These are phyloP conservation scores for Fusarium chuoi DNA, from an alignment of 2,329 filamentous ascomycete species.

Conservation along the genomic window DNA sequence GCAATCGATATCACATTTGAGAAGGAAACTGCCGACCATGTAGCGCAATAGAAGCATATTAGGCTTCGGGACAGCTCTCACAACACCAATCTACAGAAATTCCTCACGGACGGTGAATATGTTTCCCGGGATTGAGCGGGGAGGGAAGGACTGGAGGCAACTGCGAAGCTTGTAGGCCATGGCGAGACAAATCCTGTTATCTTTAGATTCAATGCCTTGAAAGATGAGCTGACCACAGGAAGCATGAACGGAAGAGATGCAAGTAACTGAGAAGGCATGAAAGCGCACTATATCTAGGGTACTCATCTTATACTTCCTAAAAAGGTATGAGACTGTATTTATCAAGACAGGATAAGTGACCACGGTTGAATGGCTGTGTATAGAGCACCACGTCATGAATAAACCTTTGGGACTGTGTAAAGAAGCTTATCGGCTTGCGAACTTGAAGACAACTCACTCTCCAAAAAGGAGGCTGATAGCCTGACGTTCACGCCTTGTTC, in stretches of 20 bases:
- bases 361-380: not conserved
- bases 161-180: not conserved
- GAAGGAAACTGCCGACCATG: not conserved
- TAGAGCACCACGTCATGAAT: not conserved
- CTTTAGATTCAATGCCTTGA: no score
- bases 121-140: not conserved
- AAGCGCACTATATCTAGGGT: not conserved
- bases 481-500: no score
- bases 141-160: not conserved
- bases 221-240: not conserved
- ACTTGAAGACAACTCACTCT: not conserved
- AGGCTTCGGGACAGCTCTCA: not conserved
- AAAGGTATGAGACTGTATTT: not conserved
- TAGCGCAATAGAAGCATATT: not conserved
- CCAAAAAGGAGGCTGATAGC: not conserved
- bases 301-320: not conserved
- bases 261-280: not conserved
- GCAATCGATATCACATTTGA: not conserved
- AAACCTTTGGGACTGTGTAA: accelerated
- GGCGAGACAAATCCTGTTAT: accelerated
- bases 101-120: not conserved
- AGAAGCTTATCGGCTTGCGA: no score
- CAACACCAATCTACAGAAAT: not conserved
- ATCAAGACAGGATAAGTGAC: not conserved
- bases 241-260: accelerated